Conservation (phyloP, 352 stramenopile species). For the Phytopythium boreale region DNA sequence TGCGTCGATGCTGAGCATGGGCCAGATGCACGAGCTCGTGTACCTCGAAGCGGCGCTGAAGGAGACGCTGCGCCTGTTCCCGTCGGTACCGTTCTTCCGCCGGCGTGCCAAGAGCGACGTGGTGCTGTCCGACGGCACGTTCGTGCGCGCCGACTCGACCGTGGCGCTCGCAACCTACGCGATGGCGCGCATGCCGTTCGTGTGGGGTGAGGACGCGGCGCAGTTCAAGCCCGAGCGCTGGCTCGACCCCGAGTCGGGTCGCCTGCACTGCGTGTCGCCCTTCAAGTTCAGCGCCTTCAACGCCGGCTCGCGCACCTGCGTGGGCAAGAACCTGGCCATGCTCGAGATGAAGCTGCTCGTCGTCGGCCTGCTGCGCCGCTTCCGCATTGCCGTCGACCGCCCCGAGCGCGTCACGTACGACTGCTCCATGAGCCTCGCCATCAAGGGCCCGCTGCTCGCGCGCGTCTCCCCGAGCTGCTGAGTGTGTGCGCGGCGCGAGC, state of each 20-base stretch:
- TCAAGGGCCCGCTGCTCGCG: constrained; percentile 33
- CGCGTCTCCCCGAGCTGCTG: constrained; percentile 24
- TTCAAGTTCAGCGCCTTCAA: constrained; percentile 74
- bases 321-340: constrained; percentile 57
- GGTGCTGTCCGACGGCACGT: constrained; percentile 58
- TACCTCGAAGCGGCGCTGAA: constrained; percentile 50
- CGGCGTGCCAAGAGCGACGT: constrained; percentile 46
- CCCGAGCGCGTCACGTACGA: constrained; percentile 42
- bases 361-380: constrained; percentile 53
- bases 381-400: constrained; percentile 43
- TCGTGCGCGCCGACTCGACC: constrained; percentile 39
- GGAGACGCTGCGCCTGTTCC: constrained; percentile 67
- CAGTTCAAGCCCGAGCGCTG: constrained; percentile 73
- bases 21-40: constrained; percentile 36
- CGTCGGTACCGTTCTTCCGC: constrained; percentile 50
- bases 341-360: constrained; percentile 66
- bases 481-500: not conserved
- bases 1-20: constrained; percentile 27
- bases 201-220: constrained; percentile 62
- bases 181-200: constrained; percentile 41
- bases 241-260: constrained; percentile 38
- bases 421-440: constrained; percentile 42
- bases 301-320: constrained; percentile 56
- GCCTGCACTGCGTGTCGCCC: constrained; percentile 36
- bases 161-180: constrained; percentile 56